Evolutionary conservation across 306 rosid genomes (phyloP), one percentile per base, ranked within the genome.

Genomic region (Boehmeria nivea): DNA sequence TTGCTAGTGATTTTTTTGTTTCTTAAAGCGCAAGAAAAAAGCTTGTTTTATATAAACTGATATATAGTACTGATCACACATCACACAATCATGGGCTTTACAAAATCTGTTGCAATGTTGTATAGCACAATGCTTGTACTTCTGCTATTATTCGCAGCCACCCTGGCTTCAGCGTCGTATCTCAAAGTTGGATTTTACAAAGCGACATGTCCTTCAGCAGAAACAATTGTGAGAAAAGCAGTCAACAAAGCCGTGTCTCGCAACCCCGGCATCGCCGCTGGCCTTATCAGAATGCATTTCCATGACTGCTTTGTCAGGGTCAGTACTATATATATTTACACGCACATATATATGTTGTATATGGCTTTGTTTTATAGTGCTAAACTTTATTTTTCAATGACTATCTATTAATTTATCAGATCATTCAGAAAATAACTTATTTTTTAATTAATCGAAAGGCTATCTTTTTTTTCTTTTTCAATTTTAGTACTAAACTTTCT

Each of bases 281-380:
- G 80, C 46, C 71, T 74, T 20, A 74, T 78, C 1, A 27, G 81
- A 51, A 49, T 78, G 75, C 78, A 78, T 43, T 78, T 78, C 49
- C 84, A 78, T 17, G 84, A 78, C 26, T 78, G 84, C 20, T 78
- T 78, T n/a, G 78, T 74, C 3, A 70, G 72, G 81, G 98, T 90
- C 56, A 3, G 45, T 40, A 40, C n/a, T n/a, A n/a, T n/a, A n/a
- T n/a, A 77, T 40, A 39, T 8, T 19, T 3, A 37, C 34, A n/a
- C n/a, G n/a, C n/a, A n/a, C n/a, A n/a, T n/a, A n/a, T n/a, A n/a
- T n/a, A n/a, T n/a, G n/a, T n/a, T n/a, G n/a, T n/a, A n/a, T n/a
- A n/a, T n/a, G n/a, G n/a, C n/a, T n/a, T n/a, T n/a, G n/a, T n/a
- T n/a, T n/a, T n/a, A n/a, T n/a, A n/a, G n/a, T n/a, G n/a, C n/a